These are phyloP conservation scores for Talaromyces sp. DNA, from an alignment of 2,329 filamentous ascomycete species.

Conservation along the genomic window DNA sequence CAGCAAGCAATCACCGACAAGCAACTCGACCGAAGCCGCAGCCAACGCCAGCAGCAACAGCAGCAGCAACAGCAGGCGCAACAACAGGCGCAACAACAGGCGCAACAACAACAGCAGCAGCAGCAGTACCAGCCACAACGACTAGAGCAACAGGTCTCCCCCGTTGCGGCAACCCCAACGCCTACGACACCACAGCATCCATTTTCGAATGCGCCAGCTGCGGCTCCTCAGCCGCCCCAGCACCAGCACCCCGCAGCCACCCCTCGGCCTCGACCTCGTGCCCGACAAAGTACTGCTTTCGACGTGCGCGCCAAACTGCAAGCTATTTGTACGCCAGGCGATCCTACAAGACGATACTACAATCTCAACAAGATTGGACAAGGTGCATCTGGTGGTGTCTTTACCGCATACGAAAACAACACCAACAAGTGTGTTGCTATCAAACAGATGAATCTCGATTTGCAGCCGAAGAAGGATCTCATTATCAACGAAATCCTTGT, in stretches of 20 bases:
- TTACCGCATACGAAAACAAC: conserved; percentile 78
- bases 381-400: conserved; percentile 93
- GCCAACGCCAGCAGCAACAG: conserved; percentile 60
- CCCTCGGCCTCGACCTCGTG: conserved; percentile 68
- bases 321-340: conserved; percentile 82
- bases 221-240: conserved; percentile 17
- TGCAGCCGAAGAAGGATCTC: conserved; percentile 97
- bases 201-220: conserved; percentile 5
- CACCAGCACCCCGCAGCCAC: conserved; percentile 45
- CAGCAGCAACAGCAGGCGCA: conserved; percentile 33
- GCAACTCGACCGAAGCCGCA: conserved; percentile 66
- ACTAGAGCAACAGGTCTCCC: conserved; percentile 16
- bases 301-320: conserved; percentile 81
- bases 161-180: not conserved
- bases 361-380: conserved; percentile 93
- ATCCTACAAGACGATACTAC: conserved; percentile 82
- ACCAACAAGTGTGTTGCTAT: conserved; percentile 90
- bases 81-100: conserved; percentile 39
- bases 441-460: conserved; percentile 99
- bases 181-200: conserved; percentile 7
- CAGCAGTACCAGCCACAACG: conserved; percentile 16
- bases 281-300: conserved; percentile 71
- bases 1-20: conserved; percentile 68
- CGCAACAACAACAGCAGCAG: conserved; percentile 35
- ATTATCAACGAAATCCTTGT: conserved; percentile 99